These are phyloP conservation scores for Butyriboletus loyo DNA, from an alignment of 768 basidiomycete species.

Conservation along the genomic window DNA sequence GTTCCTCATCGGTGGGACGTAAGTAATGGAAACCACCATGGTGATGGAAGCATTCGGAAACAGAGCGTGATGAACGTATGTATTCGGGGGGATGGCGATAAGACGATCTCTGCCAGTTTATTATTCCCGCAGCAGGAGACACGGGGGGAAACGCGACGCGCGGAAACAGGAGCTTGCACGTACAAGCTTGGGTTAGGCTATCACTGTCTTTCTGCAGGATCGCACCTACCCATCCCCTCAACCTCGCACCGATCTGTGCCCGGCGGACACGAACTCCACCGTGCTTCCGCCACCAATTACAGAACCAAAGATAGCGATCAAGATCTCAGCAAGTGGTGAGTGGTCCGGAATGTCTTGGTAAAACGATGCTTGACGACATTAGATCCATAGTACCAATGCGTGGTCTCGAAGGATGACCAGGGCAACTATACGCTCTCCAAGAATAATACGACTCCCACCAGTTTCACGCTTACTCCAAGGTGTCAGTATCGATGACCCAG, in stretches of 20 bases:
- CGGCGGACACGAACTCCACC: conserved; percentile 14
- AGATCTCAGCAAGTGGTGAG: conserved; percentile 1
- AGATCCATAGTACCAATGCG: conserved; percentile 9
- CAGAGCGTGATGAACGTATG: too few relatives aligned
- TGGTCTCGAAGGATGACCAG: neutral
- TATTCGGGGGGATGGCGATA: too few relatives aligned
- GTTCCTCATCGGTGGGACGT: neutral
- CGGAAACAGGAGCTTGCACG: too few relatives aligned
- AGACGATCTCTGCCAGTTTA: too few relatives aligned
- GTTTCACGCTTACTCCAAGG: conserved; percentile 1
- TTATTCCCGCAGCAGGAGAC: too few relatives aligned
- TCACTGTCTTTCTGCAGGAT: neutral
- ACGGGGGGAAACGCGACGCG: too few relatives aligned
- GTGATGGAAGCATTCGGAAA: too few relatives aligned
- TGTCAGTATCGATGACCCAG: neutral
- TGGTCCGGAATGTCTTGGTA: neutral
- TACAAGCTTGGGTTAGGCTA: too few relatives aligned
- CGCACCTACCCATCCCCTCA: neutral
- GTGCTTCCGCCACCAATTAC: conserved; percentile 25
- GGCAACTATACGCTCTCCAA: conserved; percentile 5
- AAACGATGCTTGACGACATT: neutral
- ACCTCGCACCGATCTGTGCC: neutral
- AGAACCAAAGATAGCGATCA: conserved; percentile 2
- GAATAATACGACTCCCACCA: neutral
- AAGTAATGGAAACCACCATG: too few relatives aligned